These are phyloP conservation scores for Mycena indigotica DNA, from an alignment of 768 basidiomycete genomes.

Conservation along the genomic window DNA sequence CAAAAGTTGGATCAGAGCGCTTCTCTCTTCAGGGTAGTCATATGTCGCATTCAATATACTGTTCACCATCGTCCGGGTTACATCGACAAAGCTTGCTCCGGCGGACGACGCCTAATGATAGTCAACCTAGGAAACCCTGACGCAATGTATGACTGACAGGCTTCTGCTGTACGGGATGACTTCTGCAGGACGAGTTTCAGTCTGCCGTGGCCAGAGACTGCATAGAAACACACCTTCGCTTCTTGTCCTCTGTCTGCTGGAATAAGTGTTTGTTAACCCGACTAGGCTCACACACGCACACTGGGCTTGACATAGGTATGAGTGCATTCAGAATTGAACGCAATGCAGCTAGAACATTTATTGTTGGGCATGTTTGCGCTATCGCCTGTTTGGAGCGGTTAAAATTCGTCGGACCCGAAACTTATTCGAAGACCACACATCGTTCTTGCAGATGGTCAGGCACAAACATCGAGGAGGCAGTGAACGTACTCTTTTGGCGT, in stretches of 20 bases:
- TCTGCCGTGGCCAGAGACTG: too few relatives aligned
- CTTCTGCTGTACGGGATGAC: too few relatives aligned
- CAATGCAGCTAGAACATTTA: constrained; percentile 11
- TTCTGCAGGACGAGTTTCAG: too few relatives aligned
- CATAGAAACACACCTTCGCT: background rate
- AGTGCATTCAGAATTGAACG: constrained; percentile 17
- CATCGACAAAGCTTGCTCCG: background rate
- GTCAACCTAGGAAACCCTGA: too few relatives aligned
- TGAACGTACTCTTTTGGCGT: constrained; percentile 11
- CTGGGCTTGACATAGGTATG: constrained; percentile 10
- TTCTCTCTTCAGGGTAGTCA: constrained; percentile 8
- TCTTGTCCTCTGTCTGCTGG: background rate
- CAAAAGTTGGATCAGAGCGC: constrained; percentile 11
- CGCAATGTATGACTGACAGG: too few relatives aligned
- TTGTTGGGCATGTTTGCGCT: constrained; percentile 11
- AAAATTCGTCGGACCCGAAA: too few relatives aligned
- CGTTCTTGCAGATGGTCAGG: too few relatives aligned
- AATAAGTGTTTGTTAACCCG: background rate
- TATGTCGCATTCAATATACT: constrained; percentile 7
- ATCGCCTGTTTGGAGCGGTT: constrained; percentile 6
- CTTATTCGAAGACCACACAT: too few relatives aligned
- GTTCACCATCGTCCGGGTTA: constrained; percentile 8
- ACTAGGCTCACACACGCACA: background rate
- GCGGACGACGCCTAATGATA: too few relatives aligned
- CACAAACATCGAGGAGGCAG: too few relatives aligned